A percentile compares a stretch with the other conserved stretches of the same genome.
Conservation (phyloP, 179 eudicot species). For the Camellia oleifera region DNA sequence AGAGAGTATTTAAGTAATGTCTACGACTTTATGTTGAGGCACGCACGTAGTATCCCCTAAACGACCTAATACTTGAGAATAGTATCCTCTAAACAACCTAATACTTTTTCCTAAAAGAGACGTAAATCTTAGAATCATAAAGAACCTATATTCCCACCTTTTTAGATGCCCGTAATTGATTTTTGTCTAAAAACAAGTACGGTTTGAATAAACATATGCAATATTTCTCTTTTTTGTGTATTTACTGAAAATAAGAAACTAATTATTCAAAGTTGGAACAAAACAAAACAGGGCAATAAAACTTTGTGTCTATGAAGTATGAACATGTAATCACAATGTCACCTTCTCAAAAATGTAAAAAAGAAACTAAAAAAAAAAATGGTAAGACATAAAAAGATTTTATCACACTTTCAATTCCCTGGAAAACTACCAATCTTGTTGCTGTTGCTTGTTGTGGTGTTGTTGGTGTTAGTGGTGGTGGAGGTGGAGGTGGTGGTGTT, state of each 20-base stretch:
- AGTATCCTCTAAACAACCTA: no score
- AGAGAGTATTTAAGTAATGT: no score
- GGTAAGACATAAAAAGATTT: neutral
- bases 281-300: slow-evolving; percentile 10
- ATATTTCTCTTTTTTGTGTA: neutral
- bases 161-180: no score
- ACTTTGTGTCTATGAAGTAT: no score
- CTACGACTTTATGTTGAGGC: no score
- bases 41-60: no score
- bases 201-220: neutral
- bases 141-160: no score
- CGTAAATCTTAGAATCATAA: no score
- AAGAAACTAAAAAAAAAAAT: neutral
- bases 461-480: neutral
- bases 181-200: no score
- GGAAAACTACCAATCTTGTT: slow-evolving; percentile 17
- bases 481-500: slow-evolving; percentile 4
- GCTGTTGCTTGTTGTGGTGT: slow-evolving; percentile 16
- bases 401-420: slow-evolving; percentile 24
- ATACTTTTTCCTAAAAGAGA: no score
- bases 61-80: no score
- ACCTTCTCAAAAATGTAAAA: neutral
- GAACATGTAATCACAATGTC: slow-evolving; percentile 13
- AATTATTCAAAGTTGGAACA: slow-evolving; percentile 15
- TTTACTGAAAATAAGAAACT: slow-evolving; percentile 3